Evolutionary conservation across 148 eudicot genomes (phyloP).

Genomic region (Tetragonia tetragonoides): DNA sequence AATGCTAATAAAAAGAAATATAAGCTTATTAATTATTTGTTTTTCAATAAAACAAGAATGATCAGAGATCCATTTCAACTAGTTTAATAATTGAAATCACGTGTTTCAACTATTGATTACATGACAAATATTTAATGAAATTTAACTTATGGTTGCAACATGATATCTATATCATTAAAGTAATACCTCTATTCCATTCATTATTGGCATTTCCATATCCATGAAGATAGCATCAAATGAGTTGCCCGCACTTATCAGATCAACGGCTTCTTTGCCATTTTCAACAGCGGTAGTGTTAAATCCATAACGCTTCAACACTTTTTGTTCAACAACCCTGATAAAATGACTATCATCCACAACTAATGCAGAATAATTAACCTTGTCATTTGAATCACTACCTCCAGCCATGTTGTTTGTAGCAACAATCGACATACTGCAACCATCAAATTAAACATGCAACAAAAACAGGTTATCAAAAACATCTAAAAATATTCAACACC

Average conservation of each 20-base stretch:
- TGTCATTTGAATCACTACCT: background rate
- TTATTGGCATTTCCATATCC: conserved; percentile 33
- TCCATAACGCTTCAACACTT: background rate
- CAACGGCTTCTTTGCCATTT: conserved; percentile 29
- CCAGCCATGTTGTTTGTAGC: conserved; percentile 1
- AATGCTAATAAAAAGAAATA: too few relatives aligned
- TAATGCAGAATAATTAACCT: conserved; percentile 12
- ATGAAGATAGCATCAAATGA: conserved; percentile 26
- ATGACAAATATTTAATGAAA: background rate
- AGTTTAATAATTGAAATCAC: too few relatives aligned
- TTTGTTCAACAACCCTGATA: conserved; percentile 4
- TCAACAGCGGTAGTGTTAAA: conserved; percentile 14
- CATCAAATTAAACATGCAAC: background rate
- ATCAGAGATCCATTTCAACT: too few relatives aligned
- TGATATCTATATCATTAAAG: background rate
- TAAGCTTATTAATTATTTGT: too few relatives aligned
- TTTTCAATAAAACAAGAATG: too few relatives aligned
- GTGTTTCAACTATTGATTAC: background rate
- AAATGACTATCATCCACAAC: conserved; percentile 22
- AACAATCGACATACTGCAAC: background rate
- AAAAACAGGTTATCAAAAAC: background rate
- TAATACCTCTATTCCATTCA: conserved; percentile 32
- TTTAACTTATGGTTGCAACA: background rate
- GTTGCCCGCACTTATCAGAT: conserved; percentile 14
- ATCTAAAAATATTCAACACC: background rate